Evolutionary conservation across 2,329 filamentous ascomycete species (phyloP), one percentile per base, ranked within the genome.

Genomic region (Curvularia hawaiiensis): DNA sequence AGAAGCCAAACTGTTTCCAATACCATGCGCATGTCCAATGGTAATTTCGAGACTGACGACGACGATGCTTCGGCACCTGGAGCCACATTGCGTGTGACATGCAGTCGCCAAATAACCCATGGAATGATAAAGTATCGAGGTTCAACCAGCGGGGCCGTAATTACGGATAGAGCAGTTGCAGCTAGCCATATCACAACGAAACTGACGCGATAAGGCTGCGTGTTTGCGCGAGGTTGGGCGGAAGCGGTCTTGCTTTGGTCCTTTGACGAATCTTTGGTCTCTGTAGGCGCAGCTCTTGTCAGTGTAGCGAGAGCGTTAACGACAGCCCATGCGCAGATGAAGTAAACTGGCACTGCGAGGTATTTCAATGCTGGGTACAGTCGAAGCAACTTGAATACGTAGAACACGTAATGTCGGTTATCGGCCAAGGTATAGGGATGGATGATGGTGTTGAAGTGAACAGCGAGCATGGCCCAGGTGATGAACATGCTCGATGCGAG

Each of bases 371-470:
- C 77, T 1, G 82, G 79, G 41, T 90, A 85, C 6, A 83, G 83
- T 2, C 90, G 84, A 38, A 98, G 88, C 6, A 90, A 88, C 1
- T 92, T 88, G 80, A 99, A 99, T 59, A 96, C 82, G 78, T 99
- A 99, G 77, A 99, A 99, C 75, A 96, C 89, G 79, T 97, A 99
- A 75, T 99, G 95, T 2, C 95, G 84, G 76, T 99, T 99, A 76
- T 99, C 95, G 33, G 95, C 95, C 0, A 98, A 84, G 0, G 93
- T 97, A 74, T 98, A 99, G 0, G 95, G 94, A 71, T 99, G 95
- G 43, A 98, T 85, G 61, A 97, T 89, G 33, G 95, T 99, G 82
- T 97, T 98, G 82, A 85, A 89, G 61, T 86, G 85, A 24, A 97
- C 87, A 2, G 82, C 77, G 7, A 74, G 67, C 18, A 82, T 67